Conservation (phyloP, 352 stramenopile genomes). For the Globisporangium megalacanthum region DNA sequence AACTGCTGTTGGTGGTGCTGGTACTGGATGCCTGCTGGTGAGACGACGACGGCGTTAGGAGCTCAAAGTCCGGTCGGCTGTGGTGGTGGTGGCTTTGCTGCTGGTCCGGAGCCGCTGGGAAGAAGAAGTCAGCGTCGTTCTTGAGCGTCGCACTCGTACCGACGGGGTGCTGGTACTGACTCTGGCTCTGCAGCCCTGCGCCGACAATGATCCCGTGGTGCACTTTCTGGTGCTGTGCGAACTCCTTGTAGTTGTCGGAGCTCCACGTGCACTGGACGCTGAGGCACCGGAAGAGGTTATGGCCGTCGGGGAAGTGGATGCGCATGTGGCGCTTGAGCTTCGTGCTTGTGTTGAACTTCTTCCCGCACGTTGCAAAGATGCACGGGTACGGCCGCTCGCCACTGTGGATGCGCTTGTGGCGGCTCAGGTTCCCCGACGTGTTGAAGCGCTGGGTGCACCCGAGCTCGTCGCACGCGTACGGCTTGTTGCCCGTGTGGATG, state of each 20-base stretch:
- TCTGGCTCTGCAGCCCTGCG: conserved; percentile 22
- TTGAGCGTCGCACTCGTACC: background rate
- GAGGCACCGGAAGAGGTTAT: conserved; percentile 68
- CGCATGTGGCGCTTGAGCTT: conserved; percentile 88
- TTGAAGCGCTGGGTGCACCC: conserved; percentile 38
- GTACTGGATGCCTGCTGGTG: conserved; percentile 11
- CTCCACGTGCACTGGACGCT: too few relatives aligned
- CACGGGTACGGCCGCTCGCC: conserved; percentile 80
- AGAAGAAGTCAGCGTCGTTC: conserved; percentile 12
- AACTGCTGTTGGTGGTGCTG: conserved; percentile 20
- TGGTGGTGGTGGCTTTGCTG: conserved; percentile 1
- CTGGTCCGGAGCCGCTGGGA: background rate
- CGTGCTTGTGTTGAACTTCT: conserved; percentile 85
- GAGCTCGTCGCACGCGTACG: conserved; percentile 45
- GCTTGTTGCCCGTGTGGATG: conserved; percentile 81
- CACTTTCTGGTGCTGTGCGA: conserved; percentile 64
- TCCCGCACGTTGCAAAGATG: conserved; percentile 69
- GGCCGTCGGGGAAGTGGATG: conserved; percentile 77
- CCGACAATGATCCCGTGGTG: conserved; percentile 69
- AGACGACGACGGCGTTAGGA: conserved; percentile 7
- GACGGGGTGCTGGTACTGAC: background rate
- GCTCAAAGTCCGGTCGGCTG: conserved; percentile 9
- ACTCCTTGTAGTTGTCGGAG: conserved; percentile 79
- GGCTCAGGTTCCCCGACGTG: conserved; percentile 83
- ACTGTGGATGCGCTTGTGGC: conserved; percentile 86